Conservation (phyloP, 306 rosid genomes). For the Datisca glomerata region DNA sequence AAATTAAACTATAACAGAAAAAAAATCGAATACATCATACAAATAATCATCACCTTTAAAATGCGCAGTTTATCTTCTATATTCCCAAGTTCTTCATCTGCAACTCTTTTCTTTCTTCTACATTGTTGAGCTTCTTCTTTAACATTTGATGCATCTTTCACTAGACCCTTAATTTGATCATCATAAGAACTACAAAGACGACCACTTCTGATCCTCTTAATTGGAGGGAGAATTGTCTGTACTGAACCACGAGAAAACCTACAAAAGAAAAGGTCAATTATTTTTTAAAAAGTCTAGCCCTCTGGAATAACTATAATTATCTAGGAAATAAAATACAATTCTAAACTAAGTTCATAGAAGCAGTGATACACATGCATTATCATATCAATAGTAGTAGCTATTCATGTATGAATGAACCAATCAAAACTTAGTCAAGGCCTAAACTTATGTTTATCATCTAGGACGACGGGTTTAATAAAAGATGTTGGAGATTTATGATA, state of each 20-base stretch:
- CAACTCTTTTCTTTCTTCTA: conserved; percentile 42
- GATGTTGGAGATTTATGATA: too few species aligned
- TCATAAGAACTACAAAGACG: conserved; percentile 69
- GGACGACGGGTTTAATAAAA: too few species aligned
- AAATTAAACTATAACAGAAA: background rate
- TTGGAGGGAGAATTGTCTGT: conserved; percentile 58
- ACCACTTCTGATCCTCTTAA: conserved; percentile 26
- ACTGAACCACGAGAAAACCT: conserved; percentile 81
- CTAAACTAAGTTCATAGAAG: too few species aligned
- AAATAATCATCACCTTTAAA: conserved; percentile 45
- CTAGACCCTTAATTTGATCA: conserved; percentile 32
- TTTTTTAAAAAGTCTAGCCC: conserved; percentile 4
- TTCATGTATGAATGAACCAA: too few species aligned
- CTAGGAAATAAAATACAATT: too few species aligned
- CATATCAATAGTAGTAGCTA: too few species aligned
- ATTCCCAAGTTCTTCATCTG: conserved; percentile 42
- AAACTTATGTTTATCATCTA: too few species aligned
- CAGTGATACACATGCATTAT: too few species aligned
- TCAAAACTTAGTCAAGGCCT: too few species aligned
- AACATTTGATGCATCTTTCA: conserved; percentile 21
- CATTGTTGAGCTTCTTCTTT: conserved; percentile 25
- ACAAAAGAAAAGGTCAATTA: conserved; percentile 5
- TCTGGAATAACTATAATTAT: too few species aligned
- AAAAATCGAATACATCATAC: background rate
- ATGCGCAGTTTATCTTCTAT: conserved; percentile 24